Conservation (phyloP, 2,329 filamentous ascomycete genomes). For the Penicillium brevicompactum region DNA sequence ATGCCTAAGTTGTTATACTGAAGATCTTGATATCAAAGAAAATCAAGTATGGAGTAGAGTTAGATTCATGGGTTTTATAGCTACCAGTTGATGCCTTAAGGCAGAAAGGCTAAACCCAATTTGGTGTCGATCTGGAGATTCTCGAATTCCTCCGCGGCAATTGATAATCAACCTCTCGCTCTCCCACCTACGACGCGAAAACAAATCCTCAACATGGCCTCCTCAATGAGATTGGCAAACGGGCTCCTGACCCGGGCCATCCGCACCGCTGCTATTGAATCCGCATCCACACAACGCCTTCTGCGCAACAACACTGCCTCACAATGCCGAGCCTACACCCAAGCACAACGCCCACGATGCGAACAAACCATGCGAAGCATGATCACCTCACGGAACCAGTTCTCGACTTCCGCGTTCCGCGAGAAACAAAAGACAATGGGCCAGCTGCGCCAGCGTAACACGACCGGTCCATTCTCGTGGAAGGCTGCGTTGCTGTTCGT, state of each 20-base stretch:
- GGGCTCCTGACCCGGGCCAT: constrained; percentile 21
- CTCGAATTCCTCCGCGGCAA: constrained; percentile 17
- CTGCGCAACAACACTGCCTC: constrained; percentile 21
- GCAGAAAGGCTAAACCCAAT: constrained; percentile 24
- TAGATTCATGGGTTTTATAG: background rate
- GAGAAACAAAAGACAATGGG: constrained; percentile 40
- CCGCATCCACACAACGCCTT: constrained; percentile 14
- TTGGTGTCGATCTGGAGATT: constrained; percentile 27
- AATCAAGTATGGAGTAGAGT: background rate
- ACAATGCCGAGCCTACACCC: constrained; percentile 26
- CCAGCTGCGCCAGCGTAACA: constrained; percentile 42
- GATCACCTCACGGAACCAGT: constrained; percentile 17
- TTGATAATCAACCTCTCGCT: constrained; percentile 8
- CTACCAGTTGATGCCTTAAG: constrained; percentile 11
- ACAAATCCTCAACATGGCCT: constrained; percentile 27
- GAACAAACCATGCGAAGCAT: constrained; percentile 11
- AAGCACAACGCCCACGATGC: constrained; percentile 24
- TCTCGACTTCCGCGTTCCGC: constrained; percentile 32
- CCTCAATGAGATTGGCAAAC: constrained; percentile 25
- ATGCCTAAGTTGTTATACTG: background rate
- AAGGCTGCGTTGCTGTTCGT: constrained; percentile 87
- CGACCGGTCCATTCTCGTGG: constrained; percentile 77
- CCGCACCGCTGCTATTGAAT: constrained; percentile 17
- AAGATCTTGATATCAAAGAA: background rate
- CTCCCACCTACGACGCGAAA: constrained; percentile 6